Evolutionary conservation across 2,329 filamentous ascomycete genomes (phyloP).

Genomic region (Pleoardoris graminearum): DNA sequence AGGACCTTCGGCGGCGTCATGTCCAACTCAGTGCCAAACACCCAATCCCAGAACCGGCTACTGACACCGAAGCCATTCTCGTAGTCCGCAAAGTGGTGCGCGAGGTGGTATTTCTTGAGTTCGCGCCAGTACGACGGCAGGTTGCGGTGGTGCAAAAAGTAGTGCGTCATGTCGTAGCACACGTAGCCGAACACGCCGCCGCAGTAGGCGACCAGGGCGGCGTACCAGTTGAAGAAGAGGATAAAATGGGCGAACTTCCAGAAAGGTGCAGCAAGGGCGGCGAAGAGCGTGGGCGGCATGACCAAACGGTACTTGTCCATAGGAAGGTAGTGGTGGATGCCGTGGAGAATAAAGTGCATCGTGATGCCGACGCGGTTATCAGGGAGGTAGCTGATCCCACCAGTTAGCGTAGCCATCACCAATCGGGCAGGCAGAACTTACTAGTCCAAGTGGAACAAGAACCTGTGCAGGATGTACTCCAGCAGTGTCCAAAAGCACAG

Average conservation of each 20-base stretch:
- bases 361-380: conserved; percentile 89
- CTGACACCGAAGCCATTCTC: conserved; percentile 97
- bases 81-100: conserved; percentile 97
- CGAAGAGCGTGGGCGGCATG: conserved; percentile 90
- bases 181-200: conserved; percentile 95
- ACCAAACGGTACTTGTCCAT: conserved; percentile 98
- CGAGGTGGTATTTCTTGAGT: conserved; percentile 96
- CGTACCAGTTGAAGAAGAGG: conserved; percentile 84
- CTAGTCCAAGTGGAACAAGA: conserved; percentile 91
- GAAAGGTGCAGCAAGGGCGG: conserved; percentile 82
- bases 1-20: conserved; percentile 54
- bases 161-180: conserved; percentile 96
- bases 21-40: conserved; percentile 87
- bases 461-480: conserved; percentile 87
- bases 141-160: conserved; percentile 95
- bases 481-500: conserved; percentile 83
- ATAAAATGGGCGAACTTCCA: conserved; percentile 85
- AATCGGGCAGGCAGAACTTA: conserved; percentile 54
- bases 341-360: conserved; percentile 89
- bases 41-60: conserved; percentile 89
- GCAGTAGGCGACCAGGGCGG: conserved; percentile 76
- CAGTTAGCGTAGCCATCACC: conserved; percentile 16
- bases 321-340: conserved; percentile 97
- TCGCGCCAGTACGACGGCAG: conserved; percentile 86
- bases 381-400: conserved; percentile 73